Evolutionary conservation across 2,329 filamentous ascomycete genomes (phyloP), one percentile per base, ranked within the genome.

Genomic region (Ophiostoma piceae): DNA sequence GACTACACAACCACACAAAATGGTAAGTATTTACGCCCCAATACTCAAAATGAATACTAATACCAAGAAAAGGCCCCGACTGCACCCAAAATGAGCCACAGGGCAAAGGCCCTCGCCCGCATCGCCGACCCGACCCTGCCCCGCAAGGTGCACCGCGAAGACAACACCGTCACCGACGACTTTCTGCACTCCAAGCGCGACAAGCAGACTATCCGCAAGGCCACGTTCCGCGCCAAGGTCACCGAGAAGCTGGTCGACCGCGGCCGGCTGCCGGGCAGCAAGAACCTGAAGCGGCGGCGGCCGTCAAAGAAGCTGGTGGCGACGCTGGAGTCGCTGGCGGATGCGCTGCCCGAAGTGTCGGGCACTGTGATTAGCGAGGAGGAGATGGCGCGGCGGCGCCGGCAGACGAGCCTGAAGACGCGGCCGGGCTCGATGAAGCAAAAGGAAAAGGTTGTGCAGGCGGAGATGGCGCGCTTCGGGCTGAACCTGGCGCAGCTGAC

Each of bases 381-480:
- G 75, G 80, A 78, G 74, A 66, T 67, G 66, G 37, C 87, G 74
- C 87, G 87, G 0, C 91, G 89, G 75, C 85, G 95, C 67, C 83
- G 86, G 71, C 90, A 92, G 74, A 90, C 88, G 81, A 94, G 90
- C 72, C 76, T 98, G 75, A 89, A 86, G 79, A 89, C 86, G 72
- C 83, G 88, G 69, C 92, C 88, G 2, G 94, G 94, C 0, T 92
- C 92, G 29, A 84, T 94, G 80, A 96, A 92, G 85, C 84, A 87
- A 76, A 95, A 92, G 80, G 91, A 93, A 80, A 89, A 85, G 79
- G 77, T 98, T 41, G 91, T 97, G 71, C 87, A 83, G 78, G 83
- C 87, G 71, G 94, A 98, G 84, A 90, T 91, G 81, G 88, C 93
- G 78, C 84, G 94, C 71, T 97, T 98, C 77, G 89, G 88, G 51